Evolutionary conservation across 1,284 basidiomycete genomes (phyloP), one percentile per base, ranked within the genome.

Genomic region (Fomitopsis pinicola): DNA sequence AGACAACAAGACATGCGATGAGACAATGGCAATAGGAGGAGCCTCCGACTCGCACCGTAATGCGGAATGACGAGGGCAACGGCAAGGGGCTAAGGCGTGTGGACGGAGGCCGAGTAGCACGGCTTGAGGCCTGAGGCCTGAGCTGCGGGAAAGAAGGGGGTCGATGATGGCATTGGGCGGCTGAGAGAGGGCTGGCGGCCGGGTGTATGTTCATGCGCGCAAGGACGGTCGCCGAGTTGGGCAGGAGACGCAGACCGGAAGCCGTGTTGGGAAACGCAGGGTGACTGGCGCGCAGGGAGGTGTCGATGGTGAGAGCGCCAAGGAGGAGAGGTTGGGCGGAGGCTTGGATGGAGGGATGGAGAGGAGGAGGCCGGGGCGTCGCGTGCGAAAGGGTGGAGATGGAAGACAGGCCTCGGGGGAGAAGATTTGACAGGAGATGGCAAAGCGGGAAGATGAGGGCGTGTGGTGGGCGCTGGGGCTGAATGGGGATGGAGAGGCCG

Each of bases 401-500:
- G 54, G 40, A 54, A 40, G 52, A 19, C 6, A 14, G 35, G 35
- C 35, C 52, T 54, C 30, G 57, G 28, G 45, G 65, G 63, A 64
- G 62, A 64, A 68, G 66, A 64, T 66, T 59, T 62, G 64, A 65
- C 62, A 56, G 42, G 62, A 62, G 66, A 65, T 64, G 64, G 59
- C 53, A 60, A 64, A 55, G 54, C 15, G 57, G 15, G 40, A 22
- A 35, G 38, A 45, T 46, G 42, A 42, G 10, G 59, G 55, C 57
- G 58, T 52, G 42, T 28, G 5, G 22, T 17, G 45, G 57, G 45
- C 35, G 14, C 19, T n/a, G 58, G 33, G 17, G 40, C 57, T 52
- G 46, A 53, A 57, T 44, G 42, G 62, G 45, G 56, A 35, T 38
- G 42, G 48, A 33, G 38, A 28, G 59, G 33, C 55, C 19, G 55